phyloP scores from a whole-genome alignment of 2,329 filamentous ascomycete genomes.

The Myotisia sp. region DNA sequence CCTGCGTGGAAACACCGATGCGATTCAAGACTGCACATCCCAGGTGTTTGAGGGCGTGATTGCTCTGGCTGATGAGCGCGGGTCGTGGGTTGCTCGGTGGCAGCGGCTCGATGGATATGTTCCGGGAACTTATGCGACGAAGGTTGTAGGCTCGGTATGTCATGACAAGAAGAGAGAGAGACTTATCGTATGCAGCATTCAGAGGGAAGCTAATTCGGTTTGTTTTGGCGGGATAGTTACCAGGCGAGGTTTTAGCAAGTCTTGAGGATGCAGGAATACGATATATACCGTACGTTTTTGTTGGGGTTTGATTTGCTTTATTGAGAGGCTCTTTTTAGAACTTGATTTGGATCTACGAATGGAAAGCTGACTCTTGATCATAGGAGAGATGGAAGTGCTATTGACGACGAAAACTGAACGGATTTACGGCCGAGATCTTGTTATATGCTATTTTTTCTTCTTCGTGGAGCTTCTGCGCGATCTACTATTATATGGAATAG shows the following conservation, averaged over 20 bases:
- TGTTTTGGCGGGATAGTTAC: too few relatives aligned
- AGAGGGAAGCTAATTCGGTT: not conserved
- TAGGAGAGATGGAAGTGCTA: conserved; percentile 34
- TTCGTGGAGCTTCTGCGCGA: too few relatives aligned
- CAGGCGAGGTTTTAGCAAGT: conserved; percentile 42
- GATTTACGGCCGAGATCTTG: too few relatives aligned
- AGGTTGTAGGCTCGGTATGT: conserved; percentile 67
- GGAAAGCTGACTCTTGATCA: conserved; percentile 1
- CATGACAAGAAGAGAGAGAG: too few relatives aligned
- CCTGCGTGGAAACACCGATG: conserved; percentile 62
- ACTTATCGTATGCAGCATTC: too few relatives aligned
- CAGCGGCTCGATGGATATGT: conserved; percentile 82
- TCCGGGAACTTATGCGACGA: conserved; percentile 80
- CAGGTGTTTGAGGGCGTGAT: conserved; percentile 92
- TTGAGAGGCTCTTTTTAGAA: not conserved
- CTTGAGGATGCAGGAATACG: conserved; percentile 46
- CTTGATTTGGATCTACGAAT: too few relatives aligned
- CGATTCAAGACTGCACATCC: conserved; percentile 83
- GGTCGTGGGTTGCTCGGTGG: conserved; percentile 94
- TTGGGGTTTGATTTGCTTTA: not conserved
- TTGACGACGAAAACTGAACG: conserved; percentile 32
- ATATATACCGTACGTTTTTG: conserved; percentile 41
- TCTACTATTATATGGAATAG: too few relatives aligned
- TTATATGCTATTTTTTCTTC: too few relatives aligned
- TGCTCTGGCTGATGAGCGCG: conserved; percentile 63